A percentile compares a stretch with the other conserved stretches of the same genome.
Evolutionary conservation across 495 filamentous ascomycete genomes (phyloP).

Genomic region (Elasticomyces elasticus): DNA sequence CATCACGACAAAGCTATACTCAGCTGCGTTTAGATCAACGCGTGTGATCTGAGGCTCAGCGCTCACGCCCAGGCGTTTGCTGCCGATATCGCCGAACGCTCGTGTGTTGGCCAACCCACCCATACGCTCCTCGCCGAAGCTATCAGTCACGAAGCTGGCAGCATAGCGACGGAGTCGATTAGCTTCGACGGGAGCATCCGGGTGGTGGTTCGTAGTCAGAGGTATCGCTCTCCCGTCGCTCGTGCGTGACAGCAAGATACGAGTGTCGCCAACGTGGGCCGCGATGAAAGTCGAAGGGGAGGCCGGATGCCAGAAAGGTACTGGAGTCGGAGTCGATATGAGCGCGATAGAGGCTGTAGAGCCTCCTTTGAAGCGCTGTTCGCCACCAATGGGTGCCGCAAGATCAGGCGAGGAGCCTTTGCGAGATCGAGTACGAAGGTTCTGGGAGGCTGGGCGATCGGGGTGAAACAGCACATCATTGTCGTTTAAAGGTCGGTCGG

Average conservation of each 20-base stretch:
- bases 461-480: conserved; percentile 67
- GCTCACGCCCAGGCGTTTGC: conserved; percentile 84
- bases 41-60: conserved; percentile 81
- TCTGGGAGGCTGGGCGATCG: conserved; percentile 38
- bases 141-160: conserved; percentile 80
- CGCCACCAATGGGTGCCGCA: conserved; percentile 46
- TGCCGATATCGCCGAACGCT: conserved; percentile 81
- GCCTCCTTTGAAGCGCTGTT: conserved; percentile 72
- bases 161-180: conserved; percentile 76
- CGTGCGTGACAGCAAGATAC: conserved; percentile 77
- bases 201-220: conserved; percentile 81
- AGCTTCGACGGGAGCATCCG: conserved; percentile 72
- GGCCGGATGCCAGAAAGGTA: conserved; percentile 89
- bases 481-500: conserved; percentile 68
- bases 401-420: conserved; percentile 17
- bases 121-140: conserved; percentile 95
- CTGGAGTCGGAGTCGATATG: conserved; percentile 80
- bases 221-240: conserved; percentile 65
- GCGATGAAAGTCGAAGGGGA: conserved; percentile 74
- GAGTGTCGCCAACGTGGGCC: conserved; percentile 87
- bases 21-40: conserved; percentile 63
- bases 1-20: conserved; percentile 81
- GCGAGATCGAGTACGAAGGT: conserved; percentile 7
- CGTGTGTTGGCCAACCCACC: conserved; percentile 87
- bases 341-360: conserved; percentile 82